Evolutionary conservation across 2,329 filamentous ascomycete species (phyloP).

Genomic region (Chaetomium strumarium): DNA sequence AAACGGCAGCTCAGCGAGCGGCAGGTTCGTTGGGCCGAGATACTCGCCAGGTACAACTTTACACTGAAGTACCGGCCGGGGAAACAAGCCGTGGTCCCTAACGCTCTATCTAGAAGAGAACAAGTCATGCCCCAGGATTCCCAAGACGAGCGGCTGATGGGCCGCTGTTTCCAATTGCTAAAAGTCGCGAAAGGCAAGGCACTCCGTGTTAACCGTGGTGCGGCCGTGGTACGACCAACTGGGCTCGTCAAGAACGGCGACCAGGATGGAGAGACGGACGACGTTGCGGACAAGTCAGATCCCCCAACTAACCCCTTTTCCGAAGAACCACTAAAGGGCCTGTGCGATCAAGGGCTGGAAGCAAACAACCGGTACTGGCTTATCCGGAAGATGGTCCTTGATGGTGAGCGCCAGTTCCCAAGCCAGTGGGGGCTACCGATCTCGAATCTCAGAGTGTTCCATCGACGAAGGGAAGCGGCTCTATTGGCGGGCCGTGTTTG

Average conservation of each 20-base stretch:
- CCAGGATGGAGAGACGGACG: neutral
- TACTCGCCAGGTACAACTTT: neutral
- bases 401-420: neutral
- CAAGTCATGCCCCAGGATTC: neutral
- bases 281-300: neutral
- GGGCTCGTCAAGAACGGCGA: neutral
- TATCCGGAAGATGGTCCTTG: neutral
- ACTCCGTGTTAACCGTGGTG: neutral
- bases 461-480: conserved; percentile 6
- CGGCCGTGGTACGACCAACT: neutral
- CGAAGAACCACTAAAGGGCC: neutral
- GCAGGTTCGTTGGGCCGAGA: neutral
- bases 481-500: neutral
- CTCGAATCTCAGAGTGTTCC: conserved; percentile 3
- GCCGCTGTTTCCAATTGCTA: neutral
- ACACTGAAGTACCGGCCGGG: neutral
- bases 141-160: neutral
- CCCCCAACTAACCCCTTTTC: conserved; percentile 1
- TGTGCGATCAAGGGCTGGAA: conserved; percentile 1
- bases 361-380: conserved; percentile 8
- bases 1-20: neutral
- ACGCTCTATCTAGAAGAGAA: neutral
- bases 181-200: neutral
- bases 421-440: neutral
- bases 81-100: neutral